Percentiles rank a stretch among this genome's conserved stretches.
Evolutionary conservation across 73 alveolate genomes (phyloP).

Genomic region (Tetrahymena thermophila): DNA sequence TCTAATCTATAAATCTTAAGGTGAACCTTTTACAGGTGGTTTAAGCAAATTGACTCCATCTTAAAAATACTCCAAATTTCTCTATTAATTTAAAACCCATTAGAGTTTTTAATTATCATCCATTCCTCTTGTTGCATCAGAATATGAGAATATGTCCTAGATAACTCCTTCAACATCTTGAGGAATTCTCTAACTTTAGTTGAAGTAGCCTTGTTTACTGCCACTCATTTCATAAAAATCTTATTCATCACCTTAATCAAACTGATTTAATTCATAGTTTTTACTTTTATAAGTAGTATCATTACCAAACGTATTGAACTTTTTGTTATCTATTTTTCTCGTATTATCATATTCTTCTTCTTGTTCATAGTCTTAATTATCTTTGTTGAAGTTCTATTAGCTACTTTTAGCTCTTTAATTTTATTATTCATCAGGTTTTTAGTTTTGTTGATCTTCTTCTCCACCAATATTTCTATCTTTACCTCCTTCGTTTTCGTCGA

Average conservation of each 20-base stretch:
- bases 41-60: background rate
- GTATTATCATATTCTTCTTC: background rate
- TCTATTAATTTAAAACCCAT: background rate
- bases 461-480: background rate
- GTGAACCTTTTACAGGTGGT: background rate
- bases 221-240: background rate
- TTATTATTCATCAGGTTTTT: background rate
- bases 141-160: background rate
- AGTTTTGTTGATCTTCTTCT: background rate
- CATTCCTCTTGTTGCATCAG: background rate
- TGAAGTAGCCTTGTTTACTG: background rate
- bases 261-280: background rate
- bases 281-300: background rate
- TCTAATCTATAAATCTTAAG: background rate
- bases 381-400: background rate
- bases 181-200: background rate
- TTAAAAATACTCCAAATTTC: background rate
- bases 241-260: background rate
- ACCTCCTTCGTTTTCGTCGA: background rate
- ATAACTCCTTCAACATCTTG: background rate
- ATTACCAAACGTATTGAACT: background rate
- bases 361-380: background rate
- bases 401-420: background rate
- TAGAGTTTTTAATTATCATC: background rate
- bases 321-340: background rate